Evolutionary conservation across 2,329 filamentous ascomycete genomes (phyloP).

Genomic region (Madurella fahalii): DNA sequence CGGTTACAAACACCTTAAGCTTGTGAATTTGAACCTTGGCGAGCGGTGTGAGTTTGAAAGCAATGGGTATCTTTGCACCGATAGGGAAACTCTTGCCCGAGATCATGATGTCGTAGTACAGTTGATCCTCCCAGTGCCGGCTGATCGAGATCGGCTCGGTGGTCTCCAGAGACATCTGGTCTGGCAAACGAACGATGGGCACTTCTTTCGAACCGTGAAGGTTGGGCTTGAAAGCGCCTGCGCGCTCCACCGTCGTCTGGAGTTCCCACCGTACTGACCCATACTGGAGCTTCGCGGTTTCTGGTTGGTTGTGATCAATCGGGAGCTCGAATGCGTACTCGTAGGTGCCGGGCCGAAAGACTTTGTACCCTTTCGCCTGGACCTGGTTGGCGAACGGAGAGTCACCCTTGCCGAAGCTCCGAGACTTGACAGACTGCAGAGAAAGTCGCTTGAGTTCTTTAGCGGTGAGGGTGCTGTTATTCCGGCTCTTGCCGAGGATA

Average conservation of each 20-base stretch:
- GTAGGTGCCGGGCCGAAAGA: slow-evolving; percentile 71
- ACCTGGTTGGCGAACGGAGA: slow-evolving; percentile 56
- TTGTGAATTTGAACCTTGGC: slow-evolving; percentile 92
- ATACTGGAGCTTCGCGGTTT: slow-evolving; percentile 83
- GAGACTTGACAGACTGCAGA: slow-evolving; percentile 73
- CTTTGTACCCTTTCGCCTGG: slow-evolving; percentile 71
- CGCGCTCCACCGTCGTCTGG: slow-evolving; percentile 77
- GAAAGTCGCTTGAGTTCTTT: slow-evolving; percentile 65
- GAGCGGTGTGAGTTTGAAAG: slow-evolving; percentile 87
- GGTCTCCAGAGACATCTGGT: slow-evolving; percentile 84
- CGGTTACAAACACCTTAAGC: slow-evolving; percentile 85
- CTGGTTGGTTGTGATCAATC: slow-evolving; percentile 81
- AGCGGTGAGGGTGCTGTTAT: slow-evolving; percentile 34
- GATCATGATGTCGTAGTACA: slow-evolving; percentile 94
- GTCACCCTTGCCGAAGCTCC: slow-evolving; percentile 81
- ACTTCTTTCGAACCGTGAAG: slow-evolving; percentile 79
- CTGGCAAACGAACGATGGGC: slow-evolving; percentile 75
- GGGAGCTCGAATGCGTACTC: slow-evolving; percentile 78
- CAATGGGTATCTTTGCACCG: slow-evolving; percentile 82
- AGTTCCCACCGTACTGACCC: slow-evolving; percentile 86
- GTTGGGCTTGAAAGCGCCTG: slow-evolving; percentile 86
- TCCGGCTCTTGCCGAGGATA: slow-evolving; percentile 27
- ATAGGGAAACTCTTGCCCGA: slow-evolving; percentile 93
- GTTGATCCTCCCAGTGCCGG: slow-evolving; percentile 88
- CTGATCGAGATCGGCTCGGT: slow-evolving; percentile 92